Base-by-base conservation (phyloP, 1,139 yeast genomes). In the Barnettozyma hawaiiensis region DNA sequence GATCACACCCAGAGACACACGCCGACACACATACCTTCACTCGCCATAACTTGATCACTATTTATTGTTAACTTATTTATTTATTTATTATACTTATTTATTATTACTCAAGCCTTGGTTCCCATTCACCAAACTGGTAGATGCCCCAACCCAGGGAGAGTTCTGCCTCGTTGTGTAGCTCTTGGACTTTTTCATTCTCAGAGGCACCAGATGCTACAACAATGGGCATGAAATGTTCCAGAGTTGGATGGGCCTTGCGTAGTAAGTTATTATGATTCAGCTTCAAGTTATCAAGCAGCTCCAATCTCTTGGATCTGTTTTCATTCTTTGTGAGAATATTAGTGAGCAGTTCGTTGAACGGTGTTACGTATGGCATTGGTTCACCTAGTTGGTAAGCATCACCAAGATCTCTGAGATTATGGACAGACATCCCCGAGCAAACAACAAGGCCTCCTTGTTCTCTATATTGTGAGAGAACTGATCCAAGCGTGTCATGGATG, bases 401-500 rank as follows among this genome's bases (percentile, higher is more conserved):
- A 11, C 73, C 64, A 19, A 78, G 35, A 48, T 84, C 90, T 32
- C 76, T 54, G 39, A 85, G 67, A 53, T 85, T 85, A 61, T 85
- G 95, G 14, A 84, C 94, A 7, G 85, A 69, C 85, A 83, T 81
- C 3, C 95, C 95, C 0, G 90, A 81, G 45, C 79, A 73, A 5
- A 85, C 58, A 5, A 85, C 60, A 58, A 66, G 33, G 63, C 85
- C 66, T 53, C 74, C 68, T 42, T 75, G 63, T 5, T 69, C 66
- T 49, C 89, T 69, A 50, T 79, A 74, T 36, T 67, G 63, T 24
- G 72, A 59, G 43, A 85, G 64, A 0, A 67, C 70, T 49, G 73
- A 61, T 4, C 95, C 95, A 34, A 85, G 61, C 49, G 70, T 66
- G 57, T 66, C 70, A 52, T 77, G 81, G 3, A 66, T 51, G 14